A percentile compares a stretch with the other conserved stretches of the same genome.
These are phyloP conservation scores for Xylariaceae sp. DNA, from an alignment of 2,329 filamentous ascomycete genomes.

Conservation along the genomic window DNA sequence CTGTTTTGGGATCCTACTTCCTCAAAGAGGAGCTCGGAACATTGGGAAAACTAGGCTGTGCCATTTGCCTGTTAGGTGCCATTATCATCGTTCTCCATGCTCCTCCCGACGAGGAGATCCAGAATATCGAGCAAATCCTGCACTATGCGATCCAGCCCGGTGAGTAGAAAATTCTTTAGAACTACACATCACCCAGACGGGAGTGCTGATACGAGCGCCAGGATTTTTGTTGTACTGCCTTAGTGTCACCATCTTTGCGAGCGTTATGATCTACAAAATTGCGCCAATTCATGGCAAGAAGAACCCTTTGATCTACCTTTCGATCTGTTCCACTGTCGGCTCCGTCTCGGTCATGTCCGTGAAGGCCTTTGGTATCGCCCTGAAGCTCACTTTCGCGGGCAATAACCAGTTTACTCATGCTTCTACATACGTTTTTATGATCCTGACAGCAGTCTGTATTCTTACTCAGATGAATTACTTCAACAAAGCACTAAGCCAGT, in stretches of 20 bases:
- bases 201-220: constrained; percentile 43
- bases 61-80: constrained; percentile 92
- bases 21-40: constrained; percentile 87
- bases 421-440: constrained; percentile 96
- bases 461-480: constrained; percentile 99
- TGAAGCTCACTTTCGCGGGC: constrained; percentile 90
- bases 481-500: constrained; percentile 96
- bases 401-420: constrained; percentile 95
- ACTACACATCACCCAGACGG: background rate
- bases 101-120: constrained; percentile 87
- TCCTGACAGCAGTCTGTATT: constrained; percentile 90
- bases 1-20: constrained; percentile 93
- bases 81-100: constrained; percentile 98
- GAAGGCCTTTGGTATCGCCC: constrained; percentile 96
- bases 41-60: constrained; percentile 90
- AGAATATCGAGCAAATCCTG: constrained; percentile 89
- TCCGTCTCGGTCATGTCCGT: constrained; percentile 99
- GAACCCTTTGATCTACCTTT: constrained; percentile 95
- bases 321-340: constrained; percentile 95
- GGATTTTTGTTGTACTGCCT: constrained; percentile 89
- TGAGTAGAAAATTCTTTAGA: constrained; percentile 46
- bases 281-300: constrained; percentile 89
- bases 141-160: constrained; percentile 89
- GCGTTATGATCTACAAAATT: constrained; percentile 95
- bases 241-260: constrained; percentile 78